Base-by-base conservation (phyloP, 768 basidiomycete species). In the Gloeostereum incarnatum region DNA sequence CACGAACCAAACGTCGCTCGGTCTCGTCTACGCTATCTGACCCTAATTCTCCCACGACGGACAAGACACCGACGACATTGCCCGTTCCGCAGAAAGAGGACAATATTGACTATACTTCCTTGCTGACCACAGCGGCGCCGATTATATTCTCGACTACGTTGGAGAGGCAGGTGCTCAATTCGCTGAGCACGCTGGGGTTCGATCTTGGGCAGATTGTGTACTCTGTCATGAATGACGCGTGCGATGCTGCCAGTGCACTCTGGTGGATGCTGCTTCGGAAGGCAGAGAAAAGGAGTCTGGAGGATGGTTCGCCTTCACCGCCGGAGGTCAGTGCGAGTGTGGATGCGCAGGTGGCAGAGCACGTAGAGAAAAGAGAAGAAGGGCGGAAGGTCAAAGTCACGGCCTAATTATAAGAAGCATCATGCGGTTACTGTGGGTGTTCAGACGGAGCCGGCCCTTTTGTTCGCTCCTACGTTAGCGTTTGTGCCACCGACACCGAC, bases 191-290 rank as follows among this genome's bases (percentile, higher is more conserved):
- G 18, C 63, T 96, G 4, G 94, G 96, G 0, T 78, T 99, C 43
- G 96, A 98, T 57, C 88, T 85, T 0, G 89, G 86, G 11, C 94
- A 99, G 60, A 82, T 97, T 35, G 81, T 83, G n/a, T 93, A 98
- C 55, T 89, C 85, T 0, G 96, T 98, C 9, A 67, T 86, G 32
- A 81, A 72, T 20, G 78, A 97, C 58, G 94, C 94, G 1, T 99
- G 94, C 51, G 94, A 99, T 58, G 74, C 86, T 0, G 73, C 85
- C 9, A 84, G 90, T 6, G 89, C 93, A 1, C 60, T 89, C 6
- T 99, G 93, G 93, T 99, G 96, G 96, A 88, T 94, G 73, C 64
- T 97, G 35, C 83, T 79, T 56, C 75, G 79, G 55, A 92, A 80
- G 50, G 74, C 78, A 14, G 91, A 75, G 65, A 77, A 59, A 46